phyloP scores from a whole-genome alignment of 1,139 yeast genomes.

The Diutina sp. region DNA sequence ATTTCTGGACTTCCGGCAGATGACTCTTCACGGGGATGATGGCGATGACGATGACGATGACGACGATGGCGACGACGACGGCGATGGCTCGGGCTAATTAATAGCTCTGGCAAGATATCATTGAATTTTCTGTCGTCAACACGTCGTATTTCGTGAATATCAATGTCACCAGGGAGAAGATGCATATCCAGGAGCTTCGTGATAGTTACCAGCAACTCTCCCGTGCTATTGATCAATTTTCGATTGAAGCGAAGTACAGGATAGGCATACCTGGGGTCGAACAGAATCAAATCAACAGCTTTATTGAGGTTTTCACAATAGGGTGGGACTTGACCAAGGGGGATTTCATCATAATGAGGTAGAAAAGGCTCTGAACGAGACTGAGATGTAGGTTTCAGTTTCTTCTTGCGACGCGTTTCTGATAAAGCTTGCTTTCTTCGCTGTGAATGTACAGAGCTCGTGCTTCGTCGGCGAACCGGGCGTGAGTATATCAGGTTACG shows the following conservation, averaged over 20 bases:
- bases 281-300: constrained; percentile 24
- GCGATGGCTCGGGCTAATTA: constrained; percentile 4
- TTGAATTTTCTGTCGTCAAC: constrained; percentile 26
- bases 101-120: constrained; percentile 18
- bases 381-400: background rate
- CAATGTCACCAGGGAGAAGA: constrained; percentile 19
- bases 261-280: constrained; percentile 23
- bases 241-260: constrained; percentile 28
- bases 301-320: constrained; percentile 24
- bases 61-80: background rate
- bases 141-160: constrained; percentile 25
- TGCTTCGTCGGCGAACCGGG: background rate
- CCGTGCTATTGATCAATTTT: constrained; percentile 15
- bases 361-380: background rate
- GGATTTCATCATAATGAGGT: constrained; percentile 2
- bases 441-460: background rate
- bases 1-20: background rate
- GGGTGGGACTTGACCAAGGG: constrained; percentile 21
- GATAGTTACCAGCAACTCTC: constrained; percentile 15
- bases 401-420: background rate
- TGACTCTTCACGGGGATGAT: background rate
- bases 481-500: background rate
- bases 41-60: background rate
- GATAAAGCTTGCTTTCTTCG: background rate
- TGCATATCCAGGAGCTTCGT: constrained; percentile 15